Percentiles rank a stretch among this genome's conserved stretches.
phyloP scores from a whole-genome alignment of 257 asterid genomes.

The Fraxinus anomala region DNA sequence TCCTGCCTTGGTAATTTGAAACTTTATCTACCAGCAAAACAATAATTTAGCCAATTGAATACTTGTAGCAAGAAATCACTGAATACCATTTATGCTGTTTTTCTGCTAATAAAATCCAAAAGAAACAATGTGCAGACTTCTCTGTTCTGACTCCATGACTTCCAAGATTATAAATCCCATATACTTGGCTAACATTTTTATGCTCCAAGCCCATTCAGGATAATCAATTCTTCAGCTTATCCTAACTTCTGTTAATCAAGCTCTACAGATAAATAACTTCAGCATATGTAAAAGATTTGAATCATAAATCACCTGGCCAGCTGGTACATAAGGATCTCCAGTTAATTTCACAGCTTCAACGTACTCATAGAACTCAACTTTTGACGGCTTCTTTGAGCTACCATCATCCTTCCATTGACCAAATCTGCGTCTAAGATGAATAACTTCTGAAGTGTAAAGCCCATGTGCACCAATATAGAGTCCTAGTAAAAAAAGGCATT shows the following conservation, averaged over 20 bases:
- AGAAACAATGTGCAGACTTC: not conserved
- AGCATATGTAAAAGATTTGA: not conserved
- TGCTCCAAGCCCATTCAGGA: conserved; percentile 17
- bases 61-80: not conserved
- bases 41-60: not conserved
- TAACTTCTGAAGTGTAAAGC: conserved; percentile 78
- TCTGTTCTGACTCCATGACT: not conserved
- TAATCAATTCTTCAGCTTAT: not conserved
- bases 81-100: not conserved
- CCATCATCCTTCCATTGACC: conserved; percentile 97
- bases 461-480: conserved; percentile 93
- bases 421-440: conserved; percentile 78
- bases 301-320: conserved; percentile 74
- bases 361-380: conserved; percentile 82
- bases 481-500: conserved; percentile 49
- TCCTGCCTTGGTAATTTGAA: not conserved
- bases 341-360: conserved; percentile 95
- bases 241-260: conserved; percentile 5
- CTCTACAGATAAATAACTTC: not conserved
- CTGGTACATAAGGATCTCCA: conserved; percentile 94
- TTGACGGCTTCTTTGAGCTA: conserved; percentile 53
- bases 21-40: not conserved
- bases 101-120: not conserved
- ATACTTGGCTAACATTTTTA: conserved; percentile 16
- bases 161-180: conserved; percentile 9